These are phyloP conservation scores for Oxyria digyna DNA, from an alignment of 148 eudicot species.

Conservation along the genomic window DNA sequence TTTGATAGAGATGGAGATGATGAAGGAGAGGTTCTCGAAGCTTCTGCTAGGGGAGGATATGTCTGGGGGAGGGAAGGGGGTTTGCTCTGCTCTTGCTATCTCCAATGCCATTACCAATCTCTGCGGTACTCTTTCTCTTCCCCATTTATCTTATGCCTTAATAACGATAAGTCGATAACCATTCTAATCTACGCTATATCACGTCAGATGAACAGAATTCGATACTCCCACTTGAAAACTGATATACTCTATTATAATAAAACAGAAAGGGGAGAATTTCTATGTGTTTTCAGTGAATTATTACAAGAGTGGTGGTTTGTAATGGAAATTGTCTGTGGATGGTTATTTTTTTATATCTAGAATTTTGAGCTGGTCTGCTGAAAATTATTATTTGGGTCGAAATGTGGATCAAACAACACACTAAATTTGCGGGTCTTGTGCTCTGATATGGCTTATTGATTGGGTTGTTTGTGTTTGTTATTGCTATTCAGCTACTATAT, in stretches of 20 bases:
- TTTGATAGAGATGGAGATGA: slow-evolving; percentile 63
- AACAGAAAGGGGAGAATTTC: neutral
- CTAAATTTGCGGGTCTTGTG: neutral
- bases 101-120: slow-evolving; percentile 94
- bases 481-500: slow-evolving; percentile 47
- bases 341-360: neutral
- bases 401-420: neutral
- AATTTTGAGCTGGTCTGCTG: neutral
- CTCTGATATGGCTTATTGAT: neutral
- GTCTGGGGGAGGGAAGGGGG: slow-evolving; percentile 97
- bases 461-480: neutral
- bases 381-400: neutral
- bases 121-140: slow-evolving; percentile 37
- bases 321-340: neutral
- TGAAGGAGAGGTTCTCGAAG: slow-evolving; percentile 93
- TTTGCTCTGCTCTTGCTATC: slow-evolving; percentile 69
- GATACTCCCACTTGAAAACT: neutral
- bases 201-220: neutral
- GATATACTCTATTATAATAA: neutral
- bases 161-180: neutral
- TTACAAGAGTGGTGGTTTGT: neutral
- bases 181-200: neutral
- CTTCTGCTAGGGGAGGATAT: slow-evolving; percentile 92
- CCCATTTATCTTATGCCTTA: neutral
- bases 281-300: neutral